Base-by-base conservation (phyloP, 2,329 filamentous ascomycete species). In the Thielaviopsis musarum region DNA sequence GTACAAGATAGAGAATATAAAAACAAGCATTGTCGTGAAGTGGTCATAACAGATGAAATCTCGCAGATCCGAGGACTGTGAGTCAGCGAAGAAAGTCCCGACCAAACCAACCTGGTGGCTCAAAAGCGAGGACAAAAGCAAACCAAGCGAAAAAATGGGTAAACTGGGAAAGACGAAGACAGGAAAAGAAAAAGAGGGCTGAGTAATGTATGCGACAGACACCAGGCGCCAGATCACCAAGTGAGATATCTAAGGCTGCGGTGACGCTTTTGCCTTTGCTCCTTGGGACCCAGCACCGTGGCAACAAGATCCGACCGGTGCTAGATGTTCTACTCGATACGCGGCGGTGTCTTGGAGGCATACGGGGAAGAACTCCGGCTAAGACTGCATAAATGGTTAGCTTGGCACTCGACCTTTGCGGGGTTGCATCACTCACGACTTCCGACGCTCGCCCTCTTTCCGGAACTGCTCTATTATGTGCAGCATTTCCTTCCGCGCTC, bases 401-500 rank as follows among this genome's bases (percentile, higher is more conserved):
- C 53, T 49, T 21, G 15, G 51, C 5, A 22, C 48, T 6, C 15
- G 4, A 2, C 2, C 38, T 2, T 3, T n/a, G 5, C n/a, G n/a
- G 22, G 7, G 19, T 19, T n/a, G 24, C 7, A 17, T 12, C 55
- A 81, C 86, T 77, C 74, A 90, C 85, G 86, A 89, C 75, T 85
- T 78, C 69, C 91, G 80, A 65, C 88, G 79, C 71, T 94, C 88
- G 22, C 88, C 91, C 70, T 96, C 91, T 70, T 90, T 90, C 62
- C 90, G 82, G 67, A 94, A 80, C 41, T 78, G 84, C 66, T 96
- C 89, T 64, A 97, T 94, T 45, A 93, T 91, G 67, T 82, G 84
- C 64, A 94, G 72, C 82, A 98, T 97, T 70, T 95, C 88, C 70
- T 94, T 94, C 58, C 93, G 77, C 1, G 87, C 89, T 5, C 84